These are phyloP conservation scores for Micromonas pusilla DNA, from an alignment of 139 green algal species.

Conservation along the genomic window DNA sequence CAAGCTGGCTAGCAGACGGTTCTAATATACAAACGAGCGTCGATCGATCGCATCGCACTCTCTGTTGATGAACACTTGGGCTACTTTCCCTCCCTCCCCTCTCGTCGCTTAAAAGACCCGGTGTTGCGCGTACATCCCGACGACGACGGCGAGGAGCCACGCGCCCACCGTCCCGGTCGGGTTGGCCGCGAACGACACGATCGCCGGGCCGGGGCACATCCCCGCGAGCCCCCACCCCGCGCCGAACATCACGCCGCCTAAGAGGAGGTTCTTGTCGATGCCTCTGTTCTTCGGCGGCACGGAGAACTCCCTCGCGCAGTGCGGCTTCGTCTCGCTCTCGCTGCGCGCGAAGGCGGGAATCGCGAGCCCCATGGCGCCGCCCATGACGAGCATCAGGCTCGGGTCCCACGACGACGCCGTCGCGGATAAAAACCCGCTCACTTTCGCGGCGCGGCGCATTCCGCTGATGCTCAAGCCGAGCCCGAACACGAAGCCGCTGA, in stretches of 20 bases:
- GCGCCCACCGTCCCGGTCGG: not conserved
- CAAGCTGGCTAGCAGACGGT: too few relatives aligned
- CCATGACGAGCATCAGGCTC: constrained; percentile 70
- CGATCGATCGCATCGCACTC: too few relatives aligned
- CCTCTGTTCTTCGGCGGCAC: not conserved
- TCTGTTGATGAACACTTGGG: too few relatives aligned
- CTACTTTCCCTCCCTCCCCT: too few relatives aligned
- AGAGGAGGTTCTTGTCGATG: constrained; percentile 57
- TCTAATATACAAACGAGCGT: too few relatives aligned
- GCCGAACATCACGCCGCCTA: constrained; percentile 64
- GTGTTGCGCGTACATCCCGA: not conserved
- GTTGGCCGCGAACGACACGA: constrained; percentile 37
- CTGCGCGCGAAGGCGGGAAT: constrained; percentile 35
- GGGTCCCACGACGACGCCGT: constrained; percentile 40
- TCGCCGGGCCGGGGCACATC: constrained; percentile 64
- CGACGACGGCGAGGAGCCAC: not conserved
- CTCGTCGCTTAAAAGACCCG: not conserved
- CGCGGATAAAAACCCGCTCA: constrained; percentile 36
- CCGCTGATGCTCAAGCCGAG: constrained; percentile 54
- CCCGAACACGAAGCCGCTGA: constrained; percentile 54
- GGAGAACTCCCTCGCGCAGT: constrained; percentile 19
- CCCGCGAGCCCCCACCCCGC: constrained; percentile 64
- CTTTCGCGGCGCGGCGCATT: constrained; percentile 65
- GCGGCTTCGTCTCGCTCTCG: constrained; percentile 5
- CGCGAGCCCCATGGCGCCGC: constrained; percentile 52